Base-by-base conservation (phyloP, 495 filamentous ascomycete species). In the Podospora pseudoanserina region DNA sequence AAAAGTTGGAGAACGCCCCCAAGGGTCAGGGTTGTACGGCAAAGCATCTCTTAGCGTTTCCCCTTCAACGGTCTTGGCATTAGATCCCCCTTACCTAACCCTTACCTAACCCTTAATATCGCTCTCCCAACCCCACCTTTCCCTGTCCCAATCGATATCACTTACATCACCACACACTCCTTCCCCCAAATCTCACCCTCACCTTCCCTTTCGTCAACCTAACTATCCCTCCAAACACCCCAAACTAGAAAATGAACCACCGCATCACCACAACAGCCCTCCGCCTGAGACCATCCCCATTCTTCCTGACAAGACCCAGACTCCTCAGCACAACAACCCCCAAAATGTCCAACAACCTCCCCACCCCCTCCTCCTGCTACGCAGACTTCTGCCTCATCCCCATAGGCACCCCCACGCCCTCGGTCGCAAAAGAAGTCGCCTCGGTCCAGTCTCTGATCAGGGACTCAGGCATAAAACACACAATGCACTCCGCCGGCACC, bases 401-500 rank as follows among this genome's bases (percentile, higher is more conserved):
- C 0, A 90, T 97, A 68, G 95, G 95, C 70, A 97, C 93, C 1
- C 84, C 85, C 27, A 89, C 84, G 5, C 86, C 91, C 44, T 97
- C 92, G 9, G 94, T 99, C 23, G 92, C 92, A 1, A 83, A 88
- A 61, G 91, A 97, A 77, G 86, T 99, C 39, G 94, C 95, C 55
- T 88, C 90, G 55, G 93, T 99, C 57, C 94, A 98, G 76, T 85
- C 88, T n/a, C 82, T 99, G 19, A 85, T 99, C 71, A 86, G 89
- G 73, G 86, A 84, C 63, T 93, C 89, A 67, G 92, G 91, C 7
- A 73, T 98, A 70, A 88, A 85, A 59, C 94, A 93, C 74, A 86
- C 85, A 62, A 94, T 98, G 93, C 94, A 97, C 76, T 93, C 91
- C 3, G 91, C 91, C 5, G 94, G 94, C 19, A 97, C 94, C 0